These are phyloP conservation scores for Calonectria fujianensis DNA, from an alignment of 2,329 filamentous ascomycete species.

Conservation along the genomic window DNA sequence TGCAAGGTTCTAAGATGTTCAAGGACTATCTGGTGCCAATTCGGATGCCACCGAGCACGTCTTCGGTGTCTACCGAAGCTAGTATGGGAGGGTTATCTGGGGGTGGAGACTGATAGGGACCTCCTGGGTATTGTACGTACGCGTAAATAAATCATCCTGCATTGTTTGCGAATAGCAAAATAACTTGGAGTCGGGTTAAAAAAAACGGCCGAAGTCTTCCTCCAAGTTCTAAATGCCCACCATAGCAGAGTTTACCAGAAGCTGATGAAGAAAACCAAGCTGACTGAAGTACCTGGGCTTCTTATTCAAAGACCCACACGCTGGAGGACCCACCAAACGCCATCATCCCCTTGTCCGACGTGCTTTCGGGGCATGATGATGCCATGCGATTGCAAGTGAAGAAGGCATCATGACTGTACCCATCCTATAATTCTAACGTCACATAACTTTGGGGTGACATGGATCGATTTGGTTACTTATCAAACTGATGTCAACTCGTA, in stretches of 20 bases:
- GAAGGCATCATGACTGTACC: neutral
- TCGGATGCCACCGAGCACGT: slow-evolving; percentile 22
- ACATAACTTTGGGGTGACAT: neutral
- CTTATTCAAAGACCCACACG: neutral
- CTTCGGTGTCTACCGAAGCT: slow-evolving; percentile 11
- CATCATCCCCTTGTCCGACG: neutral
- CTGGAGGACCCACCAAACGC: slow-evolving; percentile 13
- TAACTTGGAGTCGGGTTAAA: neutral
- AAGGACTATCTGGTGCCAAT: neutral
- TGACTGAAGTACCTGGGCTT: neutral
- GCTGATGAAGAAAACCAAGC: neutral
- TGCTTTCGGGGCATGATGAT: neutral
- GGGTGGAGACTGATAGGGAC: neutral
- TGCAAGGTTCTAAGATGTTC: neutral
- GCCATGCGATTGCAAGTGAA: neutral
- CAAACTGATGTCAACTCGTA: neutral
- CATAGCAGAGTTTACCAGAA: neutral
- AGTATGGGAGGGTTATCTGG: neutral
- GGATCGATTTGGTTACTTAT: no score
- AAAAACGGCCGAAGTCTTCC: neutral
- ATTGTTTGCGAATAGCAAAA: neutral
- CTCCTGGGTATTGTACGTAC: neutral
- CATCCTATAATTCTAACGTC: neutral
- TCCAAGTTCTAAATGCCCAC: neutral
- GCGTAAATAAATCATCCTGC: neutral